Conservation (phyloP, 1,284 basidiomycete genomes). For the Stygiomarasmius scandens region DNA sequence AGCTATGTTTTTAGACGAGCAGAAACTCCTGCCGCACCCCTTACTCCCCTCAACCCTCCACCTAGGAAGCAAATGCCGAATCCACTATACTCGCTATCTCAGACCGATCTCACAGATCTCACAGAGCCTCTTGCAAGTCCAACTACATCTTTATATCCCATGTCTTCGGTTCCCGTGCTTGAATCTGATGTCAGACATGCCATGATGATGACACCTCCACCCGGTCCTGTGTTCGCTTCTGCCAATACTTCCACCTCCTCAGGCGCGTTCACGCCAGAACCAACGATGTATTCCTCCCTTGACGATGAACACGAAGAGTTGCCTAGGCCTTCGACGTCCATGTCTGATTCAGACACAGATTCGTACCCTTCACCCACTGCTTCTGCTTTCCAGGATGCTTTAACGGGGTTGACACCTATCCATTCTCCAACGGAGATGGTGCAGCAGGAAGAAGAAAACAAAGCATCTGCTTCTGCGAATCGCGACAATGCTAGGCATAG, state of each 20-base stretch:
- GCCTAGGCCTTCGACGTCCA: constrained; percentile 34
- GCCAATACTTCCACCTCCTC: not conserved
- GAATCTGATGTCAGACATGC: constrained; percentile 17
- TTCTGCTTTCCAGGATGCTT: constrained; percentile 69
- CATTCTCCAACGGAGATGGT: not conserved
- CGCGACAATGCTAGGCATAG: constrained; percentile 24
- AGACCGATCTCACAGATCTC: constrained; percentile 46
- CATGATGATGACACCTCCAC: constrained; percentile 43
- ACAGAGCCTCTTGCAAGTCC: constrained; percentile 5
- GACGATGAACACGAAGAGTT: constrained; percentile 38
- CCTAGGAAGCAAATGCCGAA: constrained; percentile 55
- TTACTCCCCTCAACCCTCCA: constrained; percentile 64
- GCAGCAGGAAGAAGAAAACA: not conserved
- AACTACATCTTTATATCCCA: not conserved
- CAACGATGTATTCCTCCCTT: constrained; percentile 42
- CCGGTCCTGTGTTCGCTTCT: not conserved
- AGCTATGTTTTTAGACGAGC: constrained; percentile 49
- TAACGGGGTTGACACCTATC: constrained; percentile 25
- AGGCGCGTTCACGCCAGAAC: constrained; percentile 23
- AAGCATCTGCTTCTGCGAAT: constrained; percentile 22
- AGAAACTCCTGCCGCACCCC: constrained; percentile 55
- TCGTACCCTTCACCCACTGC: constrained; percentile 61
- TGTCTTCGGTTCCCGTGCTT: too few species aligned
- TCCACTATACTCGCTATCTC: constrained; percentile 55
- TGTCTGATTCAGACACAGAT: constrained; percentile 23